A percentile compares a stretch with the other conserved stretches of the same genome.
Conservation (phyloP, 768 basidiomycete genomes). For the Leccinum pellstonianum region DNA sequence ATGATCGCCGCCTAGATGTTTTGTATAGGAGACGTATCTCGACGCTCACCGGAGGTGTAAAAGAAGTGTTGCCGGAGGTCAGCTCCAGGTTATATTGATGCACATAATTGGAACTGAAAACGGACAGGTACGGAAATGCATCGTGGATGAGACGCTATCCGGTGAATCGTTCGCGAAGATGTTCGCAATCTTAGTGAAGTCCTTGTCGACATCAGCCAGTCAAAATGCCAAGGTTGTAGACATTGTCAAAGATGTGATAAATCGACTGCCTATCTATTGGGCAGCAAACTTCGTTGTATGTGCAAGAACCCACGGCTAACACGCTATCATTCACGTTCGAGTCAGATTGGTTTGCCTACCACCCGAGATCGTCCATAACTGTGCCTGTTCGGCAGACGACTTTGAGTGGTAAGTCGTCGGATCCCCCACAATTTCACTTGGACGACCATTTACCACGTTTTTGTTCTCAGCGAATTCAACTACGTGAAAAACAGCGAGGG, state of each 20-base stretch:
- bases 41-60: slow-evolving; percentile 15
- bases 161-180: slow-evolving; percentile 11
- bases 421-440: neutral
- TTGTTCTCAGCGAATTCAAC: slow-evolving; percentile 81
- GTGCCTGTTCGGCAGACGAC: slow-evolving; percentile 69
- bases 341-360: slow-evolving; percentile 32
- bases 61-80: slow-evolving; percentile 10
- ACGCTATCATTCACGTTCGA: neutral
- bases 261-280: slow-evolving; percentile 62
- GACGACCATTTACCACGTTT: neutral
- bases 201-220: slow-evolving; percentile 9
- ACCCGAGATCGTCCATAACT: slow-evolving; percentile 61
- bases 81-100: neutral
- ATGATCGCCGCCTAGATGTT: neutral
- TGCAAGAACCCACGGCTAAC: neutral
- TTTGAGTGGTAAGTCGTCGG: slow-evolving; percentile 85
- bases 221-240: slow-evolving; percentile 42
- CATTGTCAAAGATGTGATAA: slow-evolving; percentile 66
- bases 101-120: neutral
- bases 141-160: slow-evolving; percentile 16
- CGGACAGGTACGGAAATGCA: slow-evolving; percentile 8
- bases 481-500: slow-evolving; percentile 64
- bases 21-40: slow-evolving; percentile 20
- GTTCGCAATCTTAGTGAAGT: slow-evolving; percentile 10
- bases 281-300: slow-evolving; percentile 56